Base-by-base conservation (phyloP, 2,329 filamentous ascomycete species). In the Verticillium klebahnii region DNA sequence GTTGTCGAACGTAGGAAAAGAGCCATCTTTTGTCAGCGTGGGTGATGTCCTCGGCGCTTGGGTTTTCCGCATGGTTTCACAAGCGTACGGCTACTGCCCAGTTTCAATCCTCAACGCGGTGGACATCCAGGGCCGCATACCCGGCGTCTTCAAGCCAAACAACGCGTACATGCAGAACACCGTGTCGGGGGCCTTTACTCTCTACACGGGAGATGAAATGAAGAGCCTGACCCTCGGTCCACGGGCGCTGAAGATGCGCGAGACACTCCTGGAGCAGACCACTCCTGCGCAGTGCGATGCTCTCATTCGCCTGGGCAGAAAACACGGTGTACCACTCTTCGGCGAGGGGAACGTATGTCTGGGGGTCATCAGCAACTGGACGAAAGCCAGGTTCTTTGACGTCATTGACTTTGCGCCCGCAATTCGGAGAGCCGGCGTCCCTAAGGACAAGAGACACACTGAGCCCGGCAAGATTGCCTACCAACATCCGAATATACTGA, bases 11-110 rank as follows among this genome's bases (percentile, higher is more conserved):
- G 63, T 63, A 11, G 57, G 37, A 12, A 65, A 65, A 45, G 57
- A 61, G 12, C 62, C 60, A 12, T 69, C 75, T 1, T 82, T 79
- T 60, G 52, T 83, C 34, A 81, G 77, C 63, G 78, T 82, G n/a
- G 74, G 75, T 23, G 80, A 83, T 59, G 69, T 82, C 1, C 66
- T 83, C 2, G 68, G 71, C 1, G 78, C 77, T 0, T 83, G 79
- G 77, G 67, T 72, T 59, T 67, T 73, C 5, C 66, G 64, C 8
- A 60, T 67, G 17, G 61, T 73, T 14, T 61, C 63, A 25, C 8
- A 36, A 14, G 52, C 63, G 15, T 61, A 63, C 4, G 62, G 63
- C 6, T 45, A 32, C 19, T 57, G 65, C 66, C 14, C 70, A 1
- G 64, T 75, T 4, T 68, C 67, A 3, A 64, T 71, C 6, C 55